Evolutionary conservation across 2,329 filamentous ascomycete genomes (phyloP).

Genomic region (Parascedosporium putredinis): DNA sequence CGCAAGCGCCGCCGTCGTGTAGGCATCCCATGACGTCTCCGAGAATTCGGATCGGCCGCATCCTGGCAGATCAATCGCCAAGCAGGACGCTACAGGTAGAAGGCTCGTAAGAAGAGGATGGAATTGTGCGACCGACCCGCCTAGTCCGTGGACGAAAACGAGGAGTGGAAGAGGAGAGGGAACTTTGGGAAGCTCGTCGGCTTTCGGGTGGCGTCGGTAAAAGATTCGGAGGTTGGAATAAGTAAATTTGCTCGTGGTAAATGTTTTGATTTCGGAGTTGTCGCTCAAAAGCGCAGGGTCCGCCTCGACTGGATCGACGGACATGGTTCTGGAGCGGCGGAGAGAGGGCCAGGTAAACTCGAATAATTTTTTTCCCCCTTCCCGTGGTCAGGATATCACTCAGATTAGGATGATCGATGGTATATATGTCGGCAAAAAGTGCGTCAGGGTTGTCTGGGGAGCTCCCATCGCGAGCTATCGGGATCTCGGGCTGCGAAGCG

Average conservation of each 20-base stretch:
- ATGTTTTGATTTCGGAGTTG: constrained; percentile 60
- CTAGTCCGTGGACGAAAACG: constrained; percentile 86
- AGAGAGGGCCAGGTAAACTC: too few species aligned
- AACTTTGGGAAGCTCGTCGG: constrained; percentile 64
- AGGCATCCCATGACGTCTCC: constrained; percentile 64
- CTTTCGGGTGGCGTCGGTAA: constrained; percentile 70
- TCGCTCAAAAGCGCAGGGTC: constrained; percentile 76
- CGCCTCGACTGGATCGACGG: constrained; percentile 28
- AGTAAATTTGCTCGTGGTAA: constrained; percentile 57
- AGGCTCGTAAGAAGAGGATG: constrained; percentile 70
- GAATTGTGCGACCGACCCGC: constrained; percentile 87
- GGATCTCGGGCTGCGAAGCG: neutral
- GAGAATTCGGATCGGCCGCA: constrained; percentile 73
- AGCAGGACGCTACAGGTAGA: constrained; percentile 70
- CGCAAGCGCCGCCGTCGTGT: constrained; percentile 63
- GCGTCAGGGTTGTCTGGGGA: neutral
- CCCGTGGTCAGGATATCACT: too few species aligned
- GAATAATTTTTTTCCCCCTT: too few species aligned
- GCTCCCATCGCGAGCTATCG: neutral
- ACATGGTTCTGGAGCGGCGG: neutral
- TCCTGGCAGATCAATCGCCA: constrained; percentile 83
- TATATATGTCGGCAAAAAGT: neutral
- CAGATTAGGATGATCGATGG: too few species aligned
- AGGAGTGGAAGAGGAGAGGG: constrained; percentile 70
- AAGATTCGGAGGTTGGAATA: constrained; percentile 77